These are phyloP conservation scores for Nakazawaea siamensis DNA, from an alignment of 805 yeast genomes.

Conservation along the genomic window DNA sequence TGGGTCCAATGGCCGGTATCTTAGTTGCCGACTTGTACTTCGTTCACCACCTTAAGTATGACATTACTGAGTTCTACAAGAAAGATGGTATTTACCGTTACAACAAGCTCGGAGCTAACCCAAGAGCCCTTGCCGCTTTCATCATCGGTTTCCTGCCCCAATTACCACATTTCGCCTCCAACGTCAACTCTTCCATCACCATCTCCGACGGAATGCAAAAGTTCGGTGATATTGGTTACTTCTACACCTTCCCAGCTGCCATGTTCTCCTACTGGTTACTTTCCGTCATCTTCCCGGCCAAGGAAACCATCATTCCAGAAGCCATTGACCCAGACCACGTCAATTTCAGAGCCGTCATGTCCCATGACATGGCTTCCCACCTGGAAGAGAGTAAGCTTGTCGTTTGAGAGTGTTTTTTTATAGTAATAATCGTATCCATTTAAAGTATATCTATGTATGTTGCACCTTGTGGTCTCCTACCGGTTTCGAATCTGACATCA, in stretches of 20 bases:
- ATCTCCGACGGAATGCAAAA: slow-evolving; percentile 10
- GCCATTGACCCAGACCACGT: slow-evolving; percentile 5
- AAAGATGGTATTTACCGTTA: slow-evolving; percentile 12
- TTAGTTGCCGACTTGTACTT: slow-evolving; percentile 17
- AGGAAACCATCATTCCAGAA: not conserved
- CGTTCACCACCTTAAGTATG: slow-evolving; percentile 23
- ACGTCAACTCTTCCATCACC: slow-evolving; percentile 9
- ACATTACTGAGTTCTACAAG: slow-evolving; percentile 17
- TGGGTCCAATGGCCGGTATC: slow-evolving; percentile 16
- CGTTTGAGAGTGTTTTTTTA: too few species aligned
- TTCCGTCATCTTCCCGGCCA: slow-evolving; percentile 18
- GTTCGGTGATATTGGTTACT: slow-evolving; percentile 9
- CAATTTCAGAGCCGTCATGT: slow-evolving; percentile 4
- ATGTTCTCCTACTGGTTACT: slow-evolving; percentile 19
- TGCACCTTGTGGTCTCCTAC: too few species aligned
- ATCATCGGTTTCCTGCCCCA: slow-evolving; percentile 13
- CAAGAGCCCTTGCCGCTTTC: slow-evolving; percentile 13
- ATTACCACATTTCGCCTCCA: slow-evolving; percentile 14
- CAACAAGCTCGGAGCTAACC: slow-evolving; percentile 14
- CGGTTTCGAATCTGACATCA: too few species aligned
- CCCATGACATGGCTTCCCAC: not conserved
- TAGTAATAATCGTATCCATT: too few species aligned
- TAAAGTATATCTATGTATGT: too few species aligned
- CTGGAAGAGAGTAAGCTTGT: not conserved
- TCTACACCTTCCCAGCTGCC: slow-evolving; percentile 13